These are phyloP conservation scores for Epichloe baconii DNA, from an alignment of 2,329 filamentous ascomycete genomes.

Conservation along the genomic window DNA sequence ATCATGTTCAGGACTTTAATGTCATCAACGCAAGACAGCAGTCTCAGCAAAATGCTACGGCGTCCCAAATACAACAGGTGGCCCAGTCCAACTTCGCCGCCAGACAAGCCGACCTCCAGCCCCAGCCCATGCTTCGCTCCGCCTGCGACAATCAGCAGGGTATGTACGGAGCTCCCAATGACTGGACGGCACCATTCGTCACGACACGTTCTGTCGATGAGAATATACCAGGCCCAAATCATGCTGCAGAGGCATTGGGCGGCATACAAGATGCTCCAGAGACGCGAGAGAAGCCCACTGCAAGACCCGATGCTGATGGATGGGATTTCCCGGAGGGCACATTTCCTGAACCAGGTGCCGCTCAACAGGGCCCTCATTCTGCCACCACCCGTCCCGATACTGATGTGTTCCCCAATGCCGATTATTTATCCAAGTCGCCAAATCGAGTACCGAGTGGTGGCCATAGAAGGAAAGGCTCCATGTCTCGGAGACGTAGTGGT, in stretches of 20 bases:
- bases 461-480: slow-evolving; percentile 70
- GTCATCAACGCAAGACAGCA: slow-evolving; percentile 39
- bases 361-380: slow-evolving; percentile 31
- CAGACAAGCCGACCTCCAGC: slow-evolving; percentile 27
- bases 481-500: slow-evolving; percentile 55
- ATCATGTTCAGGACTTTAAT: slow-evolving; percentile 42
- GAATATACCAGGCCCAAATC: slow-evolving; percentile 19
- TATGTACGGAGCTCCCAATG: slow-evolving; percentile 24
- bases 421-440: slow-evolving; percentile 70
- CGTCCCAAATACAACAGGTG: slow-evolving; percentile 35
- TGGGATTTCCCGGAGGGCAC: slow-evolving; percentile 87
- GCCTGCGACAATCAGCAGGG: slow-evolving; percentile 34
- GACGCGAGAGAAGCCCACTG: slow-evolving; percentile 31
- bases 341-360: slow-evolving; percentile 41
- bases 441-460: slow-evolving; percentile 48
- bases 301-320: slow-evolving; percentile 49
- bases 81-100: slow-evolving; percentile 19
- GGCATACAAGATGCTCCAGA: slow-evolving; percentile 28
- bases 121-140: slow-evolving; percentile 39
- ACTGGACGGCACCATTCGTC: slow-evolving; percentile 22
- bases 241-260: slow-evolving; percentile 26
- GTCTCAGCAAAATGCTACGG: slow-evolving; percentile 47
- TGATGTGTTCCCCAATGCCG: slow-evolving; percentile 74
- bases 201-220: slow-evolving; percentile 24
- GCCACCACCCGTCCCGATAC: slow-evolving; percentile 62